Percentiles rank a stretch among this genome's conserved stretches.
Conservation (phyloP, 1,139 yeast species). For the Hansenula sp. region DNA sequence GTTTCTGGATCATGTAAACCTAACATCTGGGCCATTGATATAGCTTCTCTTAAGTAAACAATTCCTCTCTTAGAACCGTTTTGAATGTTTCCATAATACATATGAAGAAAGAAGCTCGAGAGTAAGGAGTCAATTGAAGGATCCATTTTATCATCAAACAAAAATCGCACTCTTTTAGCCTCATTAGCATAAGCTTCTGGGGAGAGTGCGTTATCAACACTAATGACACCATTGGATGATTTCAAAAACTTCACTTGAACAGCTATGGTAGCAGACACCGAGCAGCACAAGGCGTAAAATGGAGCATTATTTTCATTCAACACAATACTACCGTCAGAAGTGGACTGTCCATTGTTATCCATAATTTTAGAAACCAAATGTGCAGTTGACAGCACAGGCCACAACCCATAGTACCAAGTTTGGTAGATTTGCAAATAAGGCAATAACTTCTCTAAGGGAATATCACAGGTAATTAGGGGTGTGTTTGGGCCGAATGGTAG, state of each 20-base stretch:
- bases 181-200: slow-evolving; percentile 18
- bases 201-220: slow-evolving; percentile 16
- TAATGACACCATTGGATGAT: slow-evolving; percentile 13
- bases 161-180: slow-evolving; percentile 16
- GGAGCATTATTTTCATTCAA: slow-evolving; percentile 10
- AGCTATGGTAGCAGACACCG: slow-evolving; percentile 20
- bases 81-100: slow-evolving; percentile 16
- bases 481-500: slow-evolving; percentile 7
- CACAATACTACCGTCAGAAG: not conserved
- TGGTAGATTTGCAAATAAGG: slow-evolving; percentile 21
- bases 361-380: slow-evolving; percentile 11
- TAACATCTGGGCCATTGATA: slow-evolving; percentile 18
- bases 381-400: slow-evolving; percentile 21
- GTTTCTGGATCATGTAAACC: slow-evolving; percentile 17
- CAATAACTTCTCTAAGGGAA: slow-evolving; percentile 13
- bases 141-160: slow-evolving; percentile 13
- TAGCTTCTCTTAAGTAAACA: slow-evolving; percentile 19
- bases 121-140: slow-evolving; percentile 14
- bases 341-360: not conserved
- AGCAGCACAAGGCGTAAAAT: slow-evolving; percentile 18
- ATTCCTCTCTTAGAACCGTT: slow-evolving; percentile 13
- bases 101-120: slow-evolving; percentile 17
- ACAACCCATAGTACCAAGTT: slow-evolving; percentile 22
- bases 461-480: not conserved
- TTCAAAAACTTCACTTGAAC: slow-evolving; percentile 18